Conservation (phyloP, 495 filamentous ascomycete species). For the Hypoxylon lenormandii region DNA sequence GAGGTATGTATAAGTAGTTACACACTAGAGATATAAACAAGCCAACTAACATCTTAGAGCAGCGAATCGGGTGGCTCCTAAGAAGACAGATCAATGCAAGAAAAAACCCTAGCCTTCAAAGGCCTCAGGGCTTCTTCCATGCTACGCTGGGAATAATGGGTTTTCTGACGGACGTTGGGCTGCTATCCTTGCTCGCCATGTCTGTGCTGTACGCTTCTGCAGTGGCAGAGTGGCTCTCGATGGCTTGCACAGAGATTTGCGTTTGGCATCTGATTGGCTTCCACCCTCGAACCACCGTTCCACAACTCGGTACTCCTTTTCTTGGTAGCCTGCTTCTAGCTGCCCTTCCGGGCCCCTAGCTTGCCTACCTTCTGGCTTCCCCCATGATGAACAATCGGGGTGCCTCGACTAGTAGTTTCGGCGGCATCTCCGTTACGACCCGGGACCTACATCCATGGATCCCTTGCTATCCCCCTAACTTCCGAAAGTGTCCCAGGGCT, state of each 20-base stretch:
- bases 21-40: too few relatives aligned
- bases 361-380: conserved; percentile 2
- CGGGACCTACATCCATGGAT: conserved; percentile 25
- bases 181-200: conserved; percentile 26
- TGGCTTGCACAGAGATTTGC: conserved; percentile 18
- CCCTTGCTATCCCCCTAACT: conserved; percentile 11
- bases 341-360: neutral
- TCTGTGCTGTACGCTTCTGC: conserved; percentile 22
- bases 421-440: conserved; percentile 25
- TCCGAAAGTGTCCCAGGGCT: conserved; percentile 10
- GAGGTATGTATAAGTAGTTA: too few relatives aligned
- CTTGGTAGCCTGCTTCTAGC: conserved; percentile 23
- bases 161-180: conserved; percentile 5
- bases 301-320: conserved; percentile 12
- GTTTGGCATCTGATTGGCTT: conserved; percentile 33
- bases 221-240: conserved; percentile 14
- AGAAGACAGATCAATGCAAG: too few relatives aligned
- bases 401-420: conserved; percentile 14
- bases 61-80: too few relatives aligned
- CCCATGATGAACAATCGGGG: conserved; percentile 2
- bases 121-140: conserved; percentile 22
- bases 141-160: neutral
- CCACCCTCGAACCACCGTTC: conserved; percentile 12
- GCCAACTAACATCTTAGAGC: too few relatives aligned
- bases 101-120: too few relatives aligned